Conservation (phyloP, 129 eudicot species). For the Flaveria trinervia region DNA sequence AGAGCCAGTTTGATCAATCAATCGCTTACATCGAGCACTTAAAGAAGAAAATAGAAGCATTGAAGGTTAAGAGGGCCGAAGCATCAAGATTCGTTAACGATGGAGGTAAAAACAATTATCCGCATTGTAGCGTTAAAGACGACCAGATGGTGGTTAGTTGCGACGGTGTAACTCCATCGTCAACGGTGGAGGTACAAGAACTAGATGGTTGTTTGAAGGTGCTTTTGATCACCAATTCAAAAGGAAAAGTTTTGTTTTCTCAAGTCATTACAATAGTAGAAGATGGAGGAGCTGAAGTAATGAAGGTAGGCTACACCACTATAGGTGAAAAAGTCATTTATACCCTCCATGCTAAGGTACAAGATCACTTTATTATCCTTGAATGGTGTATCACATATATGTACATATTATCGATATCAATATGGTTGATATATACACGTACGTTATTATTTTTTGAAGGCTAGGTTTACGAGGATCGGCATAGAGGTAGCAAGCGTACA, state of each 20-base stretch:
- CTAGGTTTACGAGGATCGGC: constrained; percentile 45
- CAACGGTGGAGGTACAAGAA: constrained; percentile 42
- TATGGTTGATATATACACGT: background rate
- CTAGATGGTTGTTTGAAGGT: constrained; percentile 41
- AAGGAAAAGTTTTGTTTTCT: constrained; percentile 25
- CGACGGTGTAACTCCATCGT: background rate
- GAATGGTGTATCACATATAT: background rate
- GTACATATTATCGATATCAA: background rate
- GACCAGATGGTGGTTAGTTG: background rate
- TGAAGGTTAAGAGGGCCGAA: constrained; percentile 40
- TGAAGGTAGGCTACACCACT: constrained; percentile 27
- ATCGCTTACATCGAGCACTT: constrained; percentile 39
- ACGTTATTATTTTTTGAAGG: constrained; percentile 28
- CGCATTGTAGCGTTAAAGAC: background rate
- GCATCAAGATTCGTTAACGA: background rate
- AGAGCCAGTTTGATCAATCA: constrained; percentile 42
- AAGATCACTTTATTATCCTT: constrained; percentile 1
- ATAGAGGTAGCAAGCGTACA: constrained; percentile 34
- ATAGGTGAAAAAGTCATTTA: constrained; percentile 42
- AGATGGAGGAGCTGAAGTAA: constrained; percentile 52
- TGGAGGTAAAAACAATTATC: background rate
- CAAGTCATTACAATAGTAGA: constrained; percentile 36
- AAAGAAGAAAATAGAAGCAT: constrained; percentile 26
- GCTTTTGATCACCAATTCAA: constrained; percentile 23
- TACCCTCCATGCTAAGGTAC: constrained; percentile 57